These are phyloP conservation scores for Aspergillus baeticus DNA, from an alignment of 495 filamentous ascomycete genomes.

Conservation along the genomic window DNA sequence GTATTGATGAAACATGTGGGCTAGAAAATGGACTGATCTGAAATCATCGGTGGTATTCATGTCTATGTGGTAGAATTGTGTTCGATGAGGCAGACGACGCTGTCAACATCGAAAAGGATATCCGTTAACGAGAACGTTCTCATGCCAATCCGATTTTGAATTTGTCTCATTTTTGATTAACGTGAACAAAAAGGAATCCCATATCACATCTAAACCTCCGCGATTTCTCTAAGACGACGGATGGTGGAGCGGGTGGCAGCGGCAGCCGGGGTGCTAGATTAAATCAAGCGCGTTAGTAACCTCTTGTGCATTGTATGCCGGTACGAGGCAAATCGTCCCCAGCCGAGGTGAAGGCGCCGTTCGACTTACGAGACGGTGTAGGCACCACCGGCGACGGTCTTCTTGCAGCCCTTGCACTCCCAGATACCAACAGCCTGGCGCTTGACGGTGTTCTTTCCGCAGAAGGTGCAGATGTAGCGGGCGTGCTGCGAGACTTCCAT, in stretches of 20 bases:
- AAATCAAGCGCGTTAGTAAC: constrained; percentile 20
- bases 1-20: not conserved
- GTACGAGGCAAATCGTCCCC: not conserved
- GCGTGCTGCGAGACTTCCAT: constrained; percentile 98
- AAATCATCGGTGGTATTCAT: constrained; percentile 22
- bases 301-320: constrained; percentile 8
- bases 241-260: constrained; percentile 97
- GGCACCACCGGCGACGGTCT: constrained; percentile 93
- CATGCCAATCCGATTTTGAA: constrained; percentile 34
- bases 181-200: constrained; percentile 46
- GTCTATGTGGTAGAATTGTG: constrained; percentile 17
- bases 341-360: not conserved
- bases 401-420: constrained; percentile 90
- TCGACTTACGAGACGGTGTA: constrained; percentile 91
- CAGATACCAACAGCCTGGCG: constrained; percentile 92
- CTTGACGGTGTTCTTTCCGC: constrained; percentile 94
- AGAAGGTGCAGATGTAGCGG: constrained; percentile 85
- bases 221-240: constrained; percentile 95
- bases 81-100: constrained; percentile 14
- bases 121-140: constrained; percentile 20
- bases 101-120: constrained; percentile 15
- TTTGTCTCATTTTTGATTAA: constrained; percentile 47
- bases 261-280: constrained; percentile 82
- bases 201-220: constrained; percentile 76
- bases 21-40: constrained; percentile 11